phyloP scores from a whole-genome alignment of 2,329 filamentous ascomycete species.

The Stagonosporopsis cucurbitacearum region DNA sequence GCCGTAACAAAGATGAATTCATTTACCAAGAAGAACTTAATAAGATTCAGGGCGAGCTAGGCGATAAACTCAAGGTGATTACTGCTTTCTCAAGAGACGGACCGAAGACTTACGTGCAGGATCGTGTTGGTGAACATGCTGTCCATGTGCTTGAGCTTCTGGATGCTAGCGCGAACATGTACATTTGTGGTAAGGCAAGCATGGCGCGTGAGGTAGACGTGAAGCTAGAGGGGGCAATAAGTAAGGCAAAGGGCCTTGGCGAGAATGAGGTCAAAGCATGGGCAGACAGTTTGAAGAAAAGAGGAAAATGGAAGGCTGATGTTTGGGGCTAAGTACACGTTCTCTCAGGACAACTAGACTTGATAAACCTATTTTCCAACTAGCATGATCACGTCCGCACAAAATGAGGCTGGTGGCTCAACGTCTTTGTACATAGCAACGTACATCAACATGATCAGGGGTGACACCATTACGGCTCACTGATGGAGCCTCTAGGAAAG shows the following conservation, averaged over 20 bases:
- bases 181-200: slow-evolving; percentile 49
- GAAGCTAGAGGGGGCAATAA: slow-evolving; percentile 49
- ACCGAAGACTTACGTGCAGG: slow-evolving; percentile 49
- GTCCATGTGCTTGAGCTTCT: slow-evolving; percentile 44
- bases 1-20: slow-evolving; percentile 39
- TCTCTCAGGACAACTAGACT: slow-evolving; percentile 4
- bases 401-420: not conserved
- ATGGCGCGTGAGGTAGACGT: slow-evolving; percentile 54
- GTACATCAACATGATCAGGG: not conserved
- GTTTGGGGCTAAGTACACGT: slow-evolving; percentile 55
- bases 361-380: not conserved
- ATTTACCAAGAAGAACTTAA: slow-evolving; percentile 41
- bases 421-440: not conserved
- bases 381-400: not conserved
- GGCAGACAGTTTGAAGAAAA: slow-evolving; percentile 57
- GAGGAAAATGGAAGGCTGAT: slow-evolving; percentile 62
- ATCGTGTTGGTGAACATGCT: slow-evolving; percentile 43
- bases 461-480: not conserved
- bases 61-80: slow-evolving; percentile 32
- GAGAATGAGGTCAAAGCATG: slow-evolving; percentile 54
- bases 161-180: slow-evolving; percentile 49
- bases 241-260: slow-evolving; percentile 45
- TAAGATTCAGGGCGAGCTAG: slow-evolving; percentile 28
- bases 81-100: slow-evolving; percentile 35
- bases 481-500: not conserved